Conservation (phyloP, 495 filamentous ascomycete species). For the Neurospora sp. region DNA sequence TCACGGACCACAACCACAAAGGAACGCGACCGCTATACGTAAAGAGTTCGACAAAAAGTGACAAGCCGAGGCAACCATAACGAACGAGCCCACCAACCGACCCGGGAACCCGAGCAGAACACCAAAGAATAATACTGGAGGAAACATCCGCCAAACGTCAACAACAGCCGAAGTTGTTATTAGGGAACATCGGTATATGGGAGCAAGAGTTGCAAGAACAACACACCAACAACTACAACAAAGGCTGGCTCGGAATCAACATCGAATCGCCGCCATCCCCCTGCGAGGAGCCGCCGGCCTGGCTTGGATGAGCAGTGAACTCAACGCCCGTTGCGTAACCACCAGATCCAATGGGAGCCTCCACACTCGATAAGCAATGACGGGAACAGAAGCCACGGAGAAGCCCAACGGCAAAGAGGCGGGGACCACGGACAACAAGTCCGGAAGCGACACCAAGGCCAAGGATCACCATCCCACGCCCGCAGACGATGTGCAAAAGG, state of each 20-base stretch:
- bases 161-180: neutral
- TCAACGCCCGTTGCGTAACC: conserved; percentile 42
- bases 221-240: neutral
- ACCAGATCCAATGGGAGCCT: conserved; percentile 38
- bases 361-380: conserved; percentile 25
- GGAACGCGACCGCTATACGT: neutral
- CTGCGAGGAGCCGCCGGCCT: conserved; percentile 41
- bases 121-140: neutral
- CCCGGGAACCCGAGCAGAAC: conserved; percentile 3
- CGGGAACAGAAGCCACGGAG: conserved; percentile 35
- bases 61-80: neutral
- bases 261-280: conserved; percentile 22
- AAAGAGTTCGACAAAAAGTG: neutral
- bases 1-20: neutral
- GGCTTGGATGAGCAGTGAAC: conserved; percentile 38
- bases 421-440: conserved; percentile 32
- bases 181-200: neutral
- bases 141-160: neutral
- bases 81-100: neutral
- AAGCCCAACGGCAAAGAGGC: conserved; percentile 38
- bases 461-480: conserved; percentile 34
- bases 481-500: conserved; percentile 41
- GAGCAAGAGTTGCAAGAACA: neutral
- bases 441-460: conserved; percentile 35
- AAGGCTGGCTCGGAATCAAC: conserved; percentile 17